A percentile compares a stretch with the other conserved stretches of the same genome.
These are phyloP conservation scores for Skeletonema menzelii DNA, from an alignment of 108 stramenopile genomes.

Conservation along the genomic window DNA sequence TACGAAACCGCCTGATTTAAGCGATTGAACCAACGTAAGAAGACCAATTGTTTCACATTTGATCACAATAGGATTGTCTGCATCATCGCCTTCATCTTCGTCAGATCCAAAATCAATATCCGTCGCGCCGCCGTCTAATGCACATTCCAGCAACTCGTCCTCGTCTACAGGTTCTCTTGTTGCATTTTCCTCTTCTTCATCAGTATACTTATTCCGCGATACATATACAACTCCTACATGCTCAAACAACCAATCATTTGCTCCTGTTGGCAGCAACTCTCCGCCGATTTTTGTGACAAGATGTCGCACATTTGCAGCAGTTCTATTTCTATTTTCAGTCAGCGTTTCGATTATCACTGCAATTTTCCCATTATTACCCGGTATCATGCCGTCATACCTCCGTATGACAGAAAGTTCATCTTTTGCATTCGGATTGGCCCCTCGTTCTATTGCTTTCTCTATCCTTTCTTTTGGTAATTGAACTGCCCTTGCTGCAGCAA, in stretches of 20 bases:
- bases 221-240: conserved; percentile 66
- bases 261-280: conserved; percentile 59
- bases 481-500: conserved; percentile 61
- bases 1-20: conserved; percentile 36
- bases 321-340: conserved; percentile 78
- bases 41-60: conserved; percentile 62
- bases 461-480: conserved; percentile 71
- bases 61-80: conserved; percentile 38
- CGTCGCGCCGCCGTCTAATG: conserved; percentile 68
- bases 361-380: conserved; percentile 48
- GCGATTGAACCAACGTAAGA: conserved; percentile 45
- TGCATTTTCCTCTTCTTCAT: conserved; percentile 27
- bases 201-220: conserved; percentile 3
- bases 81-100: conserved; percentile 1
- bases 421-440: conserved; percentile 36
- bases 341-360: conserved; percentile 66
- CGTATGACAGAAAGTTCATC: conserved; percentile 46
- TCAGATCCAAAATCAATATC: conserved; percentile 54
- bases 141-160: conserved; percentile 66
- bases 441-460: conserved; percentile 65
- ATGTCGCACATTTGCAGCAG: conserved; percentile 64
- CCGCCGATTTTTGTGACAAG: conserved; percentile 62
- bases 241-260: conserved; percentile 66
- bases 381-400: conserved; percentile 74
- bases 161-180: conserved; percentile 47